Conservation (phyloP, 2,329 filamentous ascomycete species). For the Calonectria multiphialidica region DNA sequence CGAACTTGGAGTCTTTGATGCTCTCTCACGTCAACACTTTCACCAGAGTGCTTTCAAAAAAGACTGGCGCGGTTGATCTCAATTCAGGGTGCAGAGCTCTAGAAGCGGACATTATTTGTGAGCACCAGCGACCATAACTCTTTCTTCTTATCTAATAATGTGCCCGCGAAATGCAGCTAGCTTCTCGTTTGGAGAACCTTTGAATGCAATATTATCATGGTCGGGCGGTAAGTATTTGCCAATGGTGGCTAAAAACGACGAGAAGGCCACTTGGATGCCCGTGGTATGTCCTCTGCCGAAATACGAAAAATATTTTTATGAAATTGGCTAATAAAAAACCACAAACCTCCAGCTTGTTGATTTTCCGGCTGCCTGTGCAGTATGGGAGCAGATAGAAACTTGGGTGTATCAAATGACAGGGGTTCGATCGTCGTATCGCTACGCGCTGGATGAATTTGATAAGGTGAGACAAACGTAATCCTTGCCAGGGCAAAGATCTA, state of each 20-base stretch:
- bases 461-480: background rate
- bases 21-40: constrained; percentile 35
- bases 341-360: constrained; percentile 13
- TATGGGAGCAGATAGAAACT: constrained; percentile 20
- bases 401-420: background rate
- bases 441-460: constrained; percentile 22
- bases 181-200: constrained; percentile 42
- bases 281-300: constrained; percentile 26
- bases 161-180: constrained; percentile 27
- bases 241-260: constrained; percentile 44
- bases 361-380: constrained; percentile 21
- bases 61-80: background rate
- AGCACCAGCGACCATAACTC: background rate
- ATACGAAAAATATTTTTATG: background rate
- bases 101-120: constrained; percentile 35
- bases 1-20: constrained; percentile 40
- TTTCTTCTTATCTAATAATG: background rate
- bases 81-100: constrained; percentile 19
- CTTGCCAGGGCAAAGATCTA: background rate
- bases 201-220: constrained; percentile 41
- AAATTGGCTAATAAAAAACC: background rate
- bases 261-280: constrained; percentile 45
- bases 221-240: constrained; percentile 31
- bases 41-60: background rate
- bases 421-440: constrained; percentile 8